Evolutionary conservation across 768 basidiomycete species (phyloP).

Genomic region (Mycena floridula): DNA sequence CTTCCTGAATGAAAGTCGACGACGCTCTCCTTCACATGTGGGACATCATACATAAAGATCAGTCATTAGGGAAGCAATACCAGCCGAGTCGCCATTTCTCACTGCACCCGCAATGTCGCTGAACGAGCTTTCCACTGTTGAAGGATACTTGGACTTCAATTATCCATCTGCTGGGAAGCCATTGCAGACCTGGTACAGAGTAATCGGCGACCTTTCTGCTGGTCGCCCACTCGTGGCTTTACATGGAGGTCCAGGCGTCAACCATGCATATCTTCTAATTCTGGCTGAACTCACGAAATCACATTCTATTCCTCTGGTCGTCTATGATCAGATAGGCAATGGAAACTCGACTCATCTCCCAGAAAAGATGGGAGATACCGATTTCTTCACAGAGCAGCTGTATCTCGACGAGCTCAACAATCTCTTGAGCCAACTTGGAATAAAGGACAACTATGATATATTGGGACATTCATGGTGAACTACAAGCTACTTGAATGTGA

Average conservation of each 20-base stretch:
- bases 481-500: too few relatives aligned
- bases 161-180: slow-evolving; percentile 21
- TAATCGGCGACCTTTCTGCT: slow-evolving; percentile 25
- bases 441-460: slow-evolving; percentile 27
- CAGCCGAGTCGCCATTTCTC: too few relatives aligned
- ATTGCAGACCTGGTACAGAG: slow-evolving; percentile 35
- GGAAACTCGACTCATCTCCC: slow-evolving; percentile 36
- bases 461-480: slow-evolving; percentile 40
- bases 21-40: too few relatives aligned
- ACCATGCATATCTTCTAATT: slow-evolving; percentile 29
- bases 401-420: slow-evolving; percentile 34
- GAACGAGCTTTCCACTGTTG: slow-evolving; percentile 10
- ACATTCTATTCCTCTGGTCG: slow-evolving; percentile 30
- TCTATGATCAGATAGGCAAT: slow-evolving; percentile 41
- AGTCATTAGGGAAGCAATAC: too few relatives aligned
- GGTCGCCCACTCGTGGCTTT: slow-evolving; percentile 31
- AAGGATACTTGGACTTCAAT: slow-evolving; percentile 22
- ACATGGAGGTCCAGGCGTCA: slow-evolving; percentile 37
- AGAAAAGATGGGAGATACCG: slow-evolving; percentile 29
- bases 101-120: too few relatives aligned
- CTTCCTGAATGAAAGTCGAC: too few relatives aligned
- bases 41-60: too few relatives aligned
- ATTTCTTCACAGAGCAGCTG: slow-evolving; percentile 33
- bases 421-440: slow-evolving; percentile 29
- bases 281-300: slow-evolving; percentile 24